These are phyloP conservation scores for Hondaea fermentalgiana DNA, from an alignment of 108 stramenopile species.

Conservation along the genomic window DNA sequence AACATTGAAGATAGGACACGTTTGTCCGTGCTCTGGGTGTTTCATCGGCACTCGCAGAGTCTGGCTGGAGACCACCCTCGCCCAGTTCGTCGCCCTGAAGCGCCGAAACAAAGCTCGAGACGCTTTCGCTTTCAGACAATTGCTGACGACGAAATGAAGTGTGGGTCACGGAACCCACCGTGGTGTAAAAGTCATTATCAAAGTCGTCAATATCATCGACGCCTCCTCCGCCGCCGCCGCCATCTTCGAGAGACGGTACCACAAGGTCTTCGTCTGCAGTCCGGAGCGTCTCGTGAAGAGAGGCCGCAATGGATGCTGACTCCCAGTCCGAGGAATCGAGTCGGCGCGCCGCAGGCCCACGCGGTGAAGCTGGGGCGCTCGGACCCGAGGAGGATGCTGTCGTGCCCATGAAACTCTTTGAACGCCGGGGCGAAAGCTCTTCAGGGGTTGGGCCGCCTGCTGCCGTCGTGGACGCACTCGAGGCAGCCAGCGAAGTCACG, in stretches of 20 bases:
- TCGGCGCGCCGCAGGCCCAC: neutral
- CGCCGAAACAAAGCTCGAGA: neutral
- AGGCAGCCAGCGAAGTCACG: neutral
- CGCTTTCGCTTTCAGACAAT: neutral
- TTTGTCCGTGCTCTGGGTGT: neutral
- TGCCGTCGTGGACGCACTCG: neutral
- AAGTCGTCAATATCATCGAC: neutral
- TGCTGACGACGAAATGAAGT: neutral
- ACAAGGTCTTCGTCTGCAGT: neutral
- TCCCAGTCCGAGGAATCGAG: neutral
- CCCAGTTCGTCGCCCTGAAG: neutral
- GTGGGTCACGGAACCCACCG: neutral
- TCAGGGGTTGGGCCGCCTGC: neutral
- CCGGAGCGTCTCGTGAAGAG: neutral
- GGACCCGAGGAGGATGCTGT: neutral
- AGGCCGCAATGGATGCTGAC: neutral
- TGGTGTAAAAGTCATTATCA: constrained; percentile 18
- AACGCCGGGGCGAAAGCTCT: neutral
- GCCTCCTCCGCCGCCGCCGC: neutral
- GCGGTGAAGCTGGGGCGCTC: neutral
- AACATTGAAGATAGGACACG: neutral
- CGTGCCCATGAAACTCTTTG: neutral
- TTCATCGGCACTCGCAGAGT: neutral
- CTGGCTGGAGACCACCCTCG: neutral
- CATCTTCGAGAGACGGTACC: neutral